Evolutionary conservation across 225 moss, liverwort and hornwort genomes (phyloP).

Genomic region (Polytrichum commune): DNA sequence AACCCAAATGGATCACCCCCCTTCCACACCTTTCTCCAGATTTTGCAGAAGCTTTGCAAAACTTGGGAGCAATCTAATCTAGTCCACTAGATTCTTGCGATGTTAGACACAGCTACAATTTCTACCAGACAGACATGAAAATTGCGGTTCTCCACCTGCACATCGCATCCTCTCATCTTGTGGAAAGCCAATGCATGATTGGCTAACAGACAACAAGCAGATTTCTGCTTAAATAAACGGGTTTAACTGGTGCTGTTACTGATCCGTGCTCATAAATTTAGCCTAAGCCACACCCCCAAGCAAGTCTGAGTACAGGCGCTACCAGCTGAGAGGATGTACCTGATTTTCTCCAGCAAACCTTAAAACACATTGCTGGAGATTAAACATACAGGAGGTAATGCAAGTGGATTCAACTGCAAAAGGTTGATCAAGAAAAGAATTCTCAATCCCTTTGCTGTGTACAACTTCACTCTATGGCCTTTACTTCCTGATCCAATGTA

Average conservation of each 20-base stretch:
- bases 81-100: conserved; percentile 29
- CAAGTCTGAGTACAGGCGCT: conserved; percentile 26
- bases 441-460: conserved; percentile 14
- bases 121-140: conserved; percentile 24
- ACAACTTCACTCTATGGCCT: conserved; percentile 63
- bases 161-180: conserved; percentile 18
- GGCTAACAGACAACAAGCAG: conserved; percentile 36
- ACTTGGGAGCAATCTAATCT: conserved; percentile 33
- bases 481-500: conserved; percentile 74
- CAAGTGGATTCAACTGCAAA: conserved; percentile 38
- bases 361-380: conserved; percentile 27
- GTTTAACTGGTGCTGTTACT: conserved; percentile 19
- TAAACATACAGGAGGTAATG: conserved; percentile 36
- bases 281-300: conserved; percentile 17
- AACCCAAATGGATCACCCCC: conserved; percentile 21
- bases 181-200: conserved; percentile 32
- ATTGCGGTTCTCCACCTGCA: conserved; percentile 16
- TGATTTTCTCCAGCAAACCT: conserved; percentile 30
- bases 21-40: conserved; percentile 11
- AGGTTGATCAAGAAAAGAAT: conserved; percentile 5
- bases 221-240: conserved; percentile 38
- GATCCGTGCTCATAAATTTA: conserved; percentile 22
- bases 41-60: conserved; percentile 44
- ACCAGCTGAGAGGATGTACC: conserved; percentile 27
- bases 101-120: conserved; percentile 26